phyloP scores from a whole-genome alignment of 129 eudicot genomes.

The Rutidosis leptorrhynchoides region DNA sequence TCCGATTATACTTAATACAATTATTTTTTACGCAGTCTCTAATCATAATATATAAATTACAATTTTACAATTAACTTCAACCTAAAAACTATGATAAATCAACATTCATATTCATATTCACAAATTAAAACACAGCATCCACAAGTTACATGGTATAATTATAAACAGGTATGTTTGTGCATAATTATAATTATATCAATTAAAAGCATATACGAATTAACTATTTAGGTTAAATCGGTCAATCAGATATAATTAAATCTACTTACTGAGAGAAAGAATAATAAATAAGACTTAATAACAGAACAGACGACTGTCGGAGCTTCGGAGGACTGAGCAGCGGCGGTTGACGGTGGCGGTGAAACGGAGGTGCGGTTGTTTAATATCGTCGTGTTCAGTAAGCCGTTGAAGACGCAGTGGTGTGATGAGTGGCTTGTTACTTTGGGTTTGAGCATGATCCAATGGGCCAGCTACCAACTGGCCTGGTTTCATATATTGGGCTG shows the following conservation, averaged over 20 bases:
- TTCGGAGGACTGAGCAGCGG: not conserved
- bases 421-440: not conserved
- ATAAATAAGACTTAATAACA: not conserved
- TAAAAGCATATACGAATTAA: not conserved
- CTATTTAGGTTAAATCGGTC: not conserved
- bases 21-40: not conserved
- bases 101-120: not conserved
- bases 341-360: conserved; percentile 1
- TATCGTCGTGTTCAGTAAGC: not conserved
- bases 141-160: not conserved
- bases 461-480: not conserved
- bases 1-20: not conserved
- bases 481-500: not conserved
- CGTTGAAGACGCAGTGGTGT: not conserved
- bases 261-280: not conserved
- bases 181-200: too few species aligned
- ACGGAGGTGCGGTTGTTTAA: not conserved
- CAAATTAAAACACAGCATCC: not conserved
- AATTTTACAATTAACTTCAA: not conserved
- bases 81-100: not conserved
- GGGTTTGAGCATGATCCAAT: not conserved
- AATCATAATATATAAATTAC: too few species aligned
- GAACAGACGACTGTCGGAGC: not conserved
- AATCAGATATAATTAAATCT: not conserved
- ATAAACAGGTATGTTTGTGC: not conserved